Evolutionary conservation across 768 basidiomycete genomes (phyloP).

Genomic region (Porpolomopsis calyptriformis): DNA sequence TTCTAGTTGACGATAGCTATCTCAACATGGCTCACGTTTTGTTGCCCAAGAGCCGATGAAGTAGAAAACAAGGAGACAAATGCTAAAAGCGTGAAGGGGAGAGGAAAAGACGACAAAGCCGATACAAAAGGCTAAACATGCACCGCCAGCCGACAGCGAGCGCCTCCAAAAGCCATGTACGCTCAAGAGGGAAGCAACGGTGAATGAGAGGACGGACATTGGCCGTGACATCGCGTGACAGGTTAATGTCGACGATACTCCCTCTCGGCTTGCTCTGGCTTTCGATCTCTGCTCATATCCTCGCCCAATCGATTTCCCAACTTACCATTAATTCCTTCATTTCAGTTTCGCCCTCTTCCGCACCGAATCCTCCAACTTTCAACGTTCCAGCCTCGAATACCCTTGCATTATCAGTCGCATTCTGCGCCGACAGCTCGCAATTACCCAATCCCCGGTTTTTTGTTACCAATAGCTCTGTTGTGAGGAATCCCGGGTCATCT

Average conservation of each 20-base stretch:
- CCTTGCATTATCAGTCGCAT: slow-evolving; percentile 38
- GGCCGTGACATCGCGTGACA: no score
- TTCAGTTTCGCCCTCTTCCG: slow-evolving; percentile 9
- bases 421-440: slow-evolving; percentile 28
- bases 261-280: background rate
- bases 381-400: slow-evolving; percentile 28
- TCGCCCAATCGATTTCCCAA: slow-evolving; percentile 19
- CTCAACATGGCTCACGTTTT: slow-evolving; percentile 50
- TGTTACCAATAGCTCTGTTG: slow-evolving; percentile 39
- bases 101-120: slow-evolving; percentile 66
- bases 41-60: slow-evolving; percentile 74
- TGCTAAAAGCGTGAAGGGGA: slow-evolving; percentile 54
- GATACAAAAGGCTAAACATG: slow-evolving; percentile 62
- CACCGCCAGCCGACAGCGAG: slow-evolving; percentile 71
- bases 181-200: slow-evolving; percentile 44
- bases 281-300: slow-evolving; percentile 1
- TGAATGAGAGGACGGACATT: slow-evolving; percentile 15
- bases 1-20: background rate
- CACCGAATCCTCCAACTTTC: slow-evolving; percentile 28
- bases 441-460: slow-evolving; percentile 39
- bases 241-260: no score
- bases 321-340: slow-evolving; percentile 22
- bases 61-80: slow-evolving; percentile 67
- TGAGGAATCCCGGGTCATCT: slow-evolving; percentile 25
- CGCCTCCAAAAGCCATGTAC: slow-evolving; percentile 61